Conservation (phyloP, 441 rosid genomes). For the Syzygium malaccense region DNA sequence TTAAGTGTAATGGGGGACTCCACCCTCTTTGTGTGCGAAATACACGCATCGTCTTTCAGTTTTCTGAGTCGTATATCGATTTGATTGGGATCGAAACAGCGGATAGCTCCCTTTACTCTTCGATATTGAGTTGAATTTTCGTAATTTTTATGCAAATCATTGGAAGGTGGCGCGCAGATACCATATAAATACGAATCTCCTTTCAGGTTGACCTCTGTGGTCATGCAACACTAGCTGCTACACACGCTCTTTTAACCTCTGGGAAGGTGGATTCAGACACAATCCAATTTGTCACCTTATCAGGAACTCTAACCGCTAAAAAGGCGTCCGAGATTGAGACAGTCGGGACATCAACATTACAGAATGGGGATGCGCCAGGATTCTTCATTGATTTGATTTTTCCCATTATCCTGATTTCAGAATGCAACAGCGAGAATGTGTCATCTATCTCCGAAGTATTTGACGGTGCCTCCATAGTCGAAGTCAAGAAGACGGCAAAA, state of each 20-base stretch:
- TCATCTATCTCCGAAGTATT: constrained; percentile 39
- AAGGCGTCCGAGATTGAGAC: constrained; percentile 17
- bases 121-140: background rate
- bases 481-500: constrained; percentile 38
- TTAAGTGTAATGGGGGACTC: background rate
- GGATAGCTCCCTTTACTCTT: background rate
- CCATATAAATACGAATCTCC: background rate
- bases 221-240: constrained; percentile 78
- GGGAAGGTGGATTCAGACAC: constrained; percentile 36
- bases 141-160: background rate
- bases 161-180: background rate
- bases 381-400: constrained; percentile 50
- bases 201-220: constrained; percentile 65
- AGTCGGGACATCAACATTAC: background rate
- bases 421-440: constrained; percentile 20
- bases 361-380: constrained; percentile 22
- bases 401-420: constrained; percentile 30
- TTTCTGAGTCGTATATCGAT: background rate
- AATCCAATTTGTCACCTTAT: constrained; percentile 55
- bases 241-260: constrained; percentile 51
- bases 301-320: constrained; percentile 63
- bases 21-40: background rate
- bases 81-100: background rate
- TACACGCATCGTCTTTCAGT: background rate
- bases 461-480: constrained; percentile 39